Conservation (phyloP, 2,329 filamentous ascomycete species). For the Fusarium sp. region DNA sequence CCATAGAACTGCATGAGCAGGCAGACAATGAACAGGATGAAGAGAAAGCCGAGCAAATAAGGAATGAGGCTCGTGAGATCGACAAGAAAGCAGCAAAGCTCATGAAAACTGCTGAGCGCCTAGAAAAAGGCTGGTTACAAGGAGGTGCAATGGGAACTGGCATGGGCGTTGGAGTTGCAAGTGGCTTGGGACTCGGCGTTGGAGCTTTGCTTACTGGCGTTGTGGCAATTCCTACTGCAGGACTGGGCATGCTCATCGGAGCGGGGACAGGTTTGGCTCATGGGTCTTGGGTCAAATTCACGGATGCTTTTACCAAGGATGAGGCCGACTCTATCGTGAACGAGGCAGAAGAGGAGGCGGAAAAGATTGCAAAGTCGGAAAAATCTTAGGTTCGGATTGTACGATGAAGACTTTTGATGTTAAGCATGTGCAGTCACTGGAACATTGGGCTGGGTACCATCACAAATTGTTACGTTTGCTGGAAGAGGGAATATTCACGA, state of each 20-base stretch:
- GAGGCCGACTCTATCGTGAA: slow-evolving; percentile 37
- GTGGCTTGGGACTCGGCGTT: slow-evolving; percentile 37
- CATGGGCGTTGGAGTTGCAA: slow-evolving; percentile 43
- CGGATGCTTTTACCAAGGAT: slow-evolving; percentile 41
- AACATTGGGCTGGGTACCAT: too few species aligned
- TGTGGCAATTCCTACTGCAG: slow-evolving; percentile 41
- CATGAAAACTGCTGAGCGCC: slow-evolving; percentile 42
- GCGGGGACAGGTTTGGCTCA: slow-evolving; percentile 42
- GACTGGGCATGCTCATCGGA: slow-evolving; percentile 40
- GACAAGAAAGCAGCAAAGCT: slow-evolving; percentile 46
- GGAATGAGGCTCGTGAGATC: slow-evolving; percentile 29
- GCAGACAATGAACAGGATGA: slow-evolving; percentile 31
- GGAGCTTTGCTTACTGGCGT: slow-evolving; percentile 40
- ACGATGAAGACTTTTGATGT: background rate
- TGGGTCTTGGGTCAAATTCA: slow-evolving; percentile 44
- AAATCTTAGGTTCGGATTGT: background rate
- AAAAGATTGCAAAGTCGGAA: slow-evolving; percentile 30
- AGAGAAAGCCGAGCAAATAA: slow-evolving; percentile 29
- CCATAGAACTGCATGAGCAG: slow-evolving; percentile 37
- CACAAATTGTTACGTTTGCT: too few species aligned
- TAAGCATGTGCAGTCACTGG: too few species aligned
- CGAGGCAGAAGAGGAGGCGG: slow-evolving; percentile 39
- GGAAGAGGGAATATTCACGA: too few species aligned
- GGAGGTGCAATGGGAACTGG: slow-evolving; percentile 45
- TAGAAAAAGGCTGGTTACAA: slow-evolving; percentile 43